Evolutionary conservation across 257 asterid genomes (phyloP).

Genomic region (Scutellaria galericulata): DNA sequence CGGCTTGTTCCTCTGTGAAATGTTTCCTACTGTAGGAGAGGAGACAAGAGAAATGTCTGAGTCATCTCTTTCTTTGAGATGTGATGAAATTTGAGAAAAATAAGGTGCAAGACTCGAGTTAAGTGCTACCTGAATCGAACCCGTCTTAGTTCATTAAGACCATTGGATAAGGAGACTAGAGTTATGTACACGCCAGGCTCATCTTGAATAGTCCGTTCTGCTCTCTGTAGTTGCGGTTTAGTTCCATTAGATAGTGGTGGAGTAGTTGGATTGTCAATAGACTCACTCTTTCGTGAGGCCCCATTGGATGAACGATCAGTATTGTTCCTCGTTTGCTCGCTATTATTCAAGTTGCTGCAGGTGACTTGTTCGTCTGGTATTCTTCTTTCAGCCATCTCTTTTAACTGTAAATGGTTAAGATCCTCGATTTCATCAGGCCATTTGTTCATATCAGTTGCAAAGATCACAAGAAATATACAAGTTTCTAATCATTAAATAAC

Average conservation of each 20-base stretch:
- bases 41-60: neutral
- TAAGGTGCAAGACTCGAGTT: neutral
- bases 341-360: conserved; percentile 38
- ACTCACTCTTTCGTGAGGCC: conserved; percentile 50
- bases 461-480: too few relatives aligned
- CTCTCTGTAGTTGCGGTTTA: conserved; percentile 53
- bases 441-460: too few relatives aligned
- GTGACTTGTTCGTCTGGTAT: conserved; percentile 45
- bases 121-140: conserved; percentile 88
- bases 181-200: conserved; percentile 86
- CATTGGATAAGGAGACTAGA: conserved; percentile 57
- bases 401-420: conserved; percentile 55
- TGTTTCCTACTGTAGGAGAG: conserved; percentile 65
- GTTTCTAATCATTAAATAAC: neutral
- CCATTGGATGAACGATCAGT: conserved; percentile 48
- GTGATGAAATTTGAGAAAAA: neutral
- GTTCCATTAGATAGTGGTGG: conserved; percentile 45
- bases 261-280: conserved; percentile 46
- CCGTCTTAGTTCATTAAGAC: conserved; percentile 74
- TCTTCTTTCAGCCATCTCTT: conserved; percentile 62
- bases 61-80: neutral
- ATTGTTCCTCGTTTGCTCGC: conserved; percentile 36
- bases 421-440: conserved; percentile 15
- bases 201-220: conserved; percentile 66
- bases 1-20: conserved; percentile 85